Conservation (phyloP, 2,329 filamentous ascomycete genomes). For the Emergomyces orientalis region DNA sequence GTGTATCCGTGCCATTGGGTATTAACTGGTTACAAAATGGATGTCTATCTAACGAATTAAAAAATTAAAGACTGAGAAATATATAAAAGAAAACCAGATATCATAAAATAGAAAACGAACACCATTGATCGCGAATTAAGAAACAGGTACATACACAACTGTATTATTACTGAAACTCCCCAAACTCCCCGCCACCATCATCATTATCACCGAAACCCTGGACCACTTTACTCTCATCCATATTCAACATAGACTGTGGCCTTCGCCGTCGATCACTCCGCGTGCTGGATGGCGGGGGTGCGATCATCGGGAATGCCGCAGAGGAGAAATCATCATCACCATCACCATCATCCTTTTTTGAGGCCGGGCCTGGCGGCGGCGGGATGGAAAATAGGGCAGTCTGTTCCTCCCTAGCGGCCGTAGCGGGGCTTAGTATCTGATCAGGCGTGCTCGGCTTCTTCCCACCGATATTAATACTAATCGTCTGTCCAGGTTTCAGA, state of each 20-base stretch:
- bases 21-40: neutral
- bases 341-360: slow-evolving; percentile 10
- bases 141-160: neutral
- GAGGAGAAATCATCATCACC: neutral
- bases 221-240: slow-evolving; percentile 33
- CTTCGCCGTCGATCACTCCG: slow-evolving; percentile 52
- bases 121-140: neutral
- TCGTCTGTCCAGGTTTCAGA: slow-evolving; percentile 81
- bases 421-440: slow-evolving; percentile 4
- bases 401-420: slow-evolving; percentile 29
- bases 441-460: slow-evolving; percentile 24
- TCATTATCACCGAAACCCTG: slow-evolving; percentile 72
- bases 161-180: slow-evolving; percentile 56
- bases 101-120: neutral
- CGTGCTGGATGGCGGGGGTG: slow-evolving; percentile 54
- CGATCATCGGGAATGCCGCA: slow-evolving; percentile 40
- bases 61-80: neutral
- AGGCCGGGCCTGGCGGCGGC: slow-evolving; percentile 42
- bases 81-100: neutral
- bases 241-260: slow-evolving; percentile 43
- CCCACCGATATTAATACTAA: slow-evolving; percentile 64
- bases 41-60: neutral
- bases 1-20: neutral
- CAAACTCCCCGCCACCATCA: slow-evolving; percentile 80
- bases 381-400: slow-evolving; percentile 62